Base-by-base conservation (phyloP, 2,329 filamentous ascomycete species). In the Fusarium nurragi region DNA sequence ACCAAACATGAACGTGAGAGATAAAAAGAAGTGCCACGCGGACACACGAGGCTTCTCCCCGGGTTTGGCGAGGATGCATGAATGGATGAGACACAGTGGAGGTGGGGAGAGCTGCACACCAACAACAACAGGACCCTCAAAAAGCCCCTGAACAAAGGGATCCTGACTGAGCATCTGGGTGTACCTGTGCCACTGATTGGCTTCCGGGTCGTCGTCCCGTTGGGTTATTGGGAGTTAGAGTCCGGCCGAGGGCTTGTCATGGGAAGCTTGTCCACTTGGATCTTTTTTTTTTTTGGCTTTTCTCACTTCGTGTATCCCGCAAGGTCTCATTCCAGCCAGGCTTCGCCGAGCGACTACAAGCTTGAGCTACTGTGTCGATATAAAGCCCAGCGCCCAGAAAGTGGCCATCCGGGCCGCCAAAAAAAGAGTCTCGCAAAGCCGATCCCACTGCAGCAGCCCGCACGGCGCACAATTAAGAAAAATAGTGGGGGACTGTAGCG, bases 21-120 rank as follows among this genome's bases (percentile, higher is more conserved):
- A 61, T 61, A 45, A 32, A 50, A 54, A 23, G 39, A 49, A 30
- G 65, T 66, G 62, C 62, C 65, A 69, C 65, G 65, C 62, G 65
- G 58, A 69, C 46, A 53, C 36, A 36, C 60, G 57, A 53, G 49
- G 59, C 39, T 44, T 43, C 50, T 44, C 57, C 62, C 46, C 45
- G 32, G 56, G 55, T 48, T 54, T 52, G 51, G 65, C 43, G 51
- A 49, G 44, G 50, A 56, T 50, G 57, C 50, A 44, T 63, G 39
- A 52, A 46, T 52, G 55, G 55, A 37, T 43, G 18, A 51, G 38
- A 44, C 32, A n/a, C 19, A 40, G 26, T 40, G 51, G 54, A 52
- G 49, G 53, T 49, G 59, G 54, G 46, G 52, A 45, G 44, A 48
- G 40, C 39, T 45, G 22, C 46, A 53, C 59, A 60, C 48, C 58